phyloP scores from a whole-genome alignment of 192 early-diverging fungal genomes.

The Podochytrium sp. region DNA sequence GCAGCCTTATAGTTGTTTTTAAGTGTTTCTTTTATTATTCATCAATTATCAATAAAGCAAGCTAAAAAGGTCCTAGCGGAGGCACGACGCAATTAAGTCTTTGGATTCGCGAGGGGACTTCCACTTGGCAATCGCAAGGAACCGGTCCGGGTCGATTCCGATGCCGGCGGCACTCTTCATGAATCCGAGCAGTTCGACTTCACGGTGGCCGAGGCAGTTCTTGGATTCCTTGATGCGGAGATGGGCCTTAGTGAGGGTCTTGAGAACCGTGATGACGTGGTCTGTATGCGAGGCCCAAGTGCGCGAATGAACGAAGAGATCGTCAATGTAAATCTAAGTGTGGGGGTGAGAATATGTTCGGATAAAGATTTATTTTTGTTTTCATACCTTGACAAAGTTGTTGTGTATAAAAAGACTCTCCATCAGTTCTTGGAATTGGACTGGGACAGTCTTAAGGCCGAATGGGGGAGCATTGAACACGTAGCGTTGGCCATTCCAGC shows the following conservation, averaged over 20 bases:
- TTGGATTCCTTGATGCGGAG: neutral
- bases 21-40: no score
- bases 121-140: neutral
- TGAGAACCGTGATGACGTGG: neutral
- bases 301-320: neutral
- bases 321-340: neutral
- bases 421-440: neutral
- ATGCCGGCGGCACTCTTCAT: neutral
- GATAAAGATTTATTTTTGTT: no score
- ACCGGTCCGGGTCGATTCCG: neutral
- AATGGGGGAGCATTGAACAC: neutral
- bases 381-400: no score
- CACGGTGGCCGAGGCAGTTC: neutral
- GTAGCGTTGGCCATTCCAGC: neutral
- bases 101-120: neutral
- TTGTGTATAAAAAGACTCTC: neutral
- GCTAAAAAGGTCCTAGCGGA: no score
- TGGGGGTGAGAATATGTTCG: no score
- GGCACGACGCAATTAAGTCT: no score
- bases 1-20: no score
- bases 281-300: neutral
- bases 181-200: slow-evolving; percentile 9
- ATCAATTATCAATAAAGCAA: no score
- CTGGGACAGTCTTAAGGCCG: neutral
- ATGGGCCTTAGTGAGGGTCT: neutral